These are phyloP conservation scores for Cystoisospora suis DNA, from an alignment of 169 alveolate genomes.

Conservation along the genomic window DNA sequence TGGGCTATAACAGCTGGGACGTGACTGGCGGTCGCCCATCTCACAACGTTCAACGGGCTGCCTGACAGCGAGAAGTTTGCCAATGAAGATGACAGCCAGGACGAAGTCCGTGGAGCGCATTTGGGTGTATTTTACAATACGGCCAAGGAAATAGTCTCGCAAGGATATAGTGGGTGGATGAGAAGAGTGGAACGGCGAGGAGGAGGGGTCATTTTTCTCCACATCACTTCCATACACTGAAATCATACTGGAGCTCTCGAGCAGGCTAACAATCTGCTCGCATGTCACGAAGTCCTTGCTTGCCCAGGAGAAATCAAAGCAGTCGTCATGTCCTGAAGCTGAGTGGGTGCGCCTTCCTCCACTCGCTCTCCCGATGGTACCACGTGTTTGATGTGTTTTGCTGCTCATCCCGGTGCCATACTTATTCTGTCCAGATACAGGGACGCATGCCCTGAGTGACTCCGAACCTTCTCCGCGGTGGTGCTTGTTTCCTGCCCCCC, in stretches of 20 bases:
- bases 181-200: conserved; percentile 24
- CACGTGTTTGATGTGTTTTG: no score
- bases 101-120: conserved; percentile 24
- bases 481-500: no score
- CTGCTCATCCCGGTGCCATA: no score
- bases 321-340: no score
- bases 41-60: not conserved
- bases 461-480: no score
- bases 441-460: no score
- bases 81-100: conserved; percentile 18
- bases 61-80: not conserved
- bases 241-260: conserved; percentile 15
- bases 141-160: conserved; percentile 31
- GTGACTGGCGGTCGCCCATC: not conserved
- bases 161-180: conserved; percentile 4
- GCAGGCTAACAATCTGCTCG: not conserved
- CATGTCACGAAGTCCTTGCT: conserved; percentile 8
- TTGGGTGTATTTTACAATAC: conserved; percentile 25
- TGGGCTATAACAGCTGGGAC: not conserved
- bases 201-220: conserved; percentile 9
- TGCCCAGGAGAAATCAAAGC: conserved; percentile 13
- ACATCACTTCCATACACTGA: conserved; percentile 22
- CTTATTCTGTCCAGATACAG: no score
- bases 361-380: no score
- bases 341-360: no score